Base-by-base conservation (phyloP, 306 rosid genomes). In the Oxytropis ochrocephala region DNA sequence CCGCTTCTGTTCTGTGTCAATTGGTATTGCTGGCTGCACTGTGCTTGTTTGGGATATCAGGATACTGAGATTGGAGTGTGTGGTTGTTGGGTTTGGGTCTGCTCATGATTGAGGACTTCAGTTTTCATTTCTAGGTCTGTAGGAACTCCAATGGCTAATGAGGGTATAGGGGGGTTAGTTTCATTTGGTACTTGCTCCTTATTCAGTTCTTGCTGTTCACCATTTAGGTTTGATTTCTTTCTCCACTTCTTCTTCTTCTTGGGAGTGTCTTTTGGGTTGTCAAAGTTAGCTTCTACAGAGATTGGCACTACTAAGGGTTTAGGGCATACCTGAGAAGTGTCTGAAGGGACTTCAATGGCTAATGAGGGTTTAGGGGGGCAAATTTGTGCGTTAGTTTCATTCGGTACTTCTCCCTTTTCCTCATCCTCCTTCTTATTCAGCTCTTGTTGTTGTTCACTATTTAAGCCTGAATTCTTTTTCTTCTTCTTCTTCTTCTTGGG, bases 401-500 rank as follows among this genome's bases (percentile, higher is more conserved):
- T 13, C 27, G 54, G 54, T 54, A 24, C 43, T 6, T 17, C 36
- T 11, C 55, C 17, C 35, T 67, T 36, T 11, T 27, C 18, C 9
- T n/a, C 7, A 21, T 66, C 7, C 18, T 46, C 19, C 19, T 5
- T 13, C 17, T 46, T 46, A 13, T 46, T 41, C n/a, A 41, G 46
- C 9, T 41, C 46, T 2, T 11, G 43, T 4, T 33, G 38, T 33
- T 33, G 38, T 33, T 33, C 38, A 33, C 38, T 4, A 33, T 4
- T 4, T 6, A 33, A 4, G 7, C 2, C 3, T 33, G 38, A 33
- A 0, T 4, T 82, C 51, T 7, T 69, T 35, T 69, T 69, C 64
- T 13, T 79, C 41, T 7, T 12, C 48, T 61, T 81, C 78, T 52
- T 88, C 80, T 56, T 79, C 77, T 72, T 42, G 57, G 50, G 58